Evolutionary conservation across 805 yeast genomes (phyloP), one percentile per base, ranked within the genome.

Genomic region (Ogataea henricii): DNA sequence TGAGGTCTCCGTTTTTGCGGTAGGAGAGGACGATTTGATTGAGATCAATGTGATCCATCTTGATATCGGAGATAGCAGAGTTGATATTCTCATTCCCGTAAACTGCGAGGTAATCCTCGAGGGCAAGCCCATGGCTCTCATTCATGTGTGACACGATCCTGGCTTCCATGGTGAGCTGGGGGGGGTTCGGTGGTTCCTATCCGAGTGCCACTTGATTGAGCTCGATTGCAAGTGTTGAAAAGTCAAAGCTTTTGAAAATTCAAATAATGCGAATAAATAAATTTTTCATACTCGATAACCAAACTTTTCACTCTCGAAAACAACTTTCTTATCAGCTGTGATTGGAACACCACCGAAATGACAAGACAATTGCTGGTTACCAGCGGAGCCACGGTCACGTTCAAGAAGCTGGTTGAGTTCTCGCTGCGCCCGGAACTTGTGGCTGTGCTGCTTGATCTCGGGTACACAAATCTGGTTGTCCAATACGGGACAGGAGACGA

Each of bases 301-400:
- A n/a, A n/a, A n/a, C n/a, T n/a, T n/a, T n/a, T n/a, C n/a, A n/a
- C n/a, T n/a, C n/a, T n/a, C n/a, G n/a, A n/a, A n/a, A n/a, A n/a
- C n/a, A n/a, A n/a, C 20, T 8, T 32, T 16, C 35, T 10, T 27
- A 10, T 27, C 14, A 27, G 13, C 32, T 10, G n/a, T 27, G 14
- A 6, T 12, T 10, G 14, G 18, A n/a, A 18, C 10, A 8, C 18
- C 9, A 53, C n/a, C n/a, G n/a, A n/a, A n/a, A n/a, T 46, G 59
- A 8, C 20, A 3, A 52, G 52, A 34, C 65, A 63, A 27, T 44
- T 60, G 7, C 68, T 91, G 27, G 84, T 91, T 4, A 85, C 95
- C 0, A 86, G 95, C 3, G 98, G 98, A 0, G 97, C 97, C 2
- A 91, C 97, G 0, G 91, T 87, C 17, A 85, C 96, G 0, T 92